Percentiles rank a stretch among this genome's conserved stretches.
phyloP scores from a whole-genome alignment of 768 basidiomycete genomes.

The Scleroderma citrinum region DNA sequence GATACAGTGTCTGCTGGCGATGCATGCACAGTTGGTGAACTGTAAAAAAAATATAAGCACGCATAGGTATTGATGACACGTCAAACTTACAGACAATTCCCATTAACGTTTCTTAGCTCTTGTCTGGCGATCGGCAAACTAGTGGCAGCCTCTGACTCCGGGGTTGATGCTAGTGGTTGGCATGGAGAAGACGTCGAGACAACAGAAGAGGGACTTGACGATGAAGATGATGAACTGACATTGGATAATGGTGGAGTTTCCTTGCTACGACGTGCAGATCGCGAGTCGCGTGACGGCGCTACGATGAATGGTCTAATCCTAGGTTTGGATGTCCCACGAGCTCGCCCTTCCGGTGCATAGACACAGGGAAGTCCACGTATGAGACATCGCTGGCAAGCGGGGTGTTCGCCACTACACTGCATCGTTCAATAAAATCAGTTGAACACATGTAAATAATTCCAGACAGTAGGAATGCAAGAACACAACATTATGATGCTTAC shows the following conservation, averaged over 20 bases:
- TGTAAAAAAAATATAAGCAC: no score
- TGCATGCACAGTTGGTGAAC: no score
- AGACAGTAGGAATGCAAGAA: neutral
- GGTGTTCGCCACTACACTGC: constrained; percentile 70
- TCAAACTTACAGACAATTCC: no score
- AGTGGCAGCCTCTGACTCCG: no score
- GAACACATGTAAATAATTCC: neutral
- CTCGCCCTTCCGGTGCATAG: constrained; percentile 61
- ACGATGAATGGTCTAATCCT: constrained; percentile 22
- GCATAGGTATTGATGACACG: no score
- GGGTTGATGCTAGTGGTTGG: no score
- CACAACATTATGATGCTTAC: constrained; percentile 30
- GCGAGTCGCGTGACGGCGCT: neutral
- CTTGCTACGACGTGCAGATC: neutral
- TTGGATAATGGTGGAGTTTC: neutral
- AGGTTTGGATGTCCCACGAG: constrained; percentile 57
- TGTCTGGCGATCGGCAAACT: no score
- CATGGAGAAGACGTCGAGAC: neutral
- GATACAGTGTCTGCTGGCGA: no score
- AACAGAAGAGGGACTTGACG: neutral
- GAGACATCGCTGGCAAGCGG: constrained; percentile 60
- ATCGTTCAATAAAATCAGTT: neutral
- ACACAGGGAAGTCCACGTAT: constrained; percentile 54
- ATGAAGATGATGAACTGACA: neutral
- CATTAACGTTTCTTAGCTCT: no score